Conservation (phyloP, 371 early-diverging fungal genomes). For the Syncephalastrum monosporum region DNA sequence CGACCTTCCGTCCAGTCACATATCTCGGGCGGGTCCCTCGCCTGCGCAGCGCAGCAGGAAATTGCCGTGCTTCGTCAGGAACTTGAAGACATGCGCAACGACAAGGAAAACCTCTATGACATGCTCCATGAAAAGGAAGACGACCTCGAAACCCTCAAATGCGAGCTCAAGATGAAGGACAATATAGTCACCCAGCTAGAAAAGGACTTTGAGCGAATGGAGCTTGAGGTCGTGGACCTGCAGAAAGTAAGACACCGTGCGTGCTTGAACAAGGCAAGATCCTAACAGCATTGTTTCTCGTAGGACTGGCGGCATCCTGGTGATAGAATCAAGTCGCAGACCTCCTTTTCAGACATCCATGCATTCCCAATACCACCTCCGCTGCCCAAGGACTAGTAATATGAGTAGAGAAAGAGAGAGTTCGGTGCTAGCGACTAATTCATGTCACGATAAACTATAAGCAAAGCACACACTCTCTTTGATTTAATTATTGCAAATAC, state of each 20-base stretch:
- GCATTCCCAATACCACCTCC: constrained; percentile 35
- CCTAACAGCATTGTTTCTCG: not conserved
- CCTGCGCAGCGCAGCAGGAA: constrained; percentile 26
- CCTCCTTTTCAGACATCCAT: constrained; percentile 30
- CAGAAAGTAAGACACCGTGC: constrained; percentile 32
- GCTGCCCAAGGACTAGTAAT: constrained; percentile 11
- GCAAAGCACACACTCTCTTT: too few relatives aligned
- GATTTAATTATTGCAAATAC: too few relatives aligned
- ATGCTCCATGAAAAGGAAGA: constrained; percentile 40
- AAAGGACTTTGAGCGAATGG: constrained; percentile 45
- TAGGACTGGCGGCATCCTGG: constrained; percentile 22
- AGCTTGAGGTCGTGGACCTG: constrained; percentile 36
- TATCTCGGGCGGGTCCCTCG: constrained; percentile 22
- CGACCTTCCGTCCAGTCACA: constrained; percentile 39
- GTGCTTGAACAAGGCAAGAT: not conserved
- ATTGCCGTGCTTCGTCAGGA: constrained; percentile 29
- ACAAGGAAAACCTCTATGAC: constrained; percentile 29
- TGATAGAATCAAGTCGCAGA: constrained; percentile 22
- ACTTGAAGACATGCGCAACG: constrained; percentile 21
- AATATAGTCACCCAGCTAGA: constrained; percentile 45
- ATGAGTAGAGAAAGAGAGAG: not conserved
- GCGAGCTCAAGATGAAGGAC: constrained; percentile 44
- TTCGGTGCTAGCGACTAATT: too few relatives aligned
- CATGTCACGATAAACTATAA: too few relatives aligned
- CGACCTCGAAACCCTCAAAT: constrained; percentile 36